These are phyloP conservation scores for Fusarium decemcellulare DNA, from an alignment of 2,329 filamentous ascomycete species.

Conservation along the genomic window DNA sequence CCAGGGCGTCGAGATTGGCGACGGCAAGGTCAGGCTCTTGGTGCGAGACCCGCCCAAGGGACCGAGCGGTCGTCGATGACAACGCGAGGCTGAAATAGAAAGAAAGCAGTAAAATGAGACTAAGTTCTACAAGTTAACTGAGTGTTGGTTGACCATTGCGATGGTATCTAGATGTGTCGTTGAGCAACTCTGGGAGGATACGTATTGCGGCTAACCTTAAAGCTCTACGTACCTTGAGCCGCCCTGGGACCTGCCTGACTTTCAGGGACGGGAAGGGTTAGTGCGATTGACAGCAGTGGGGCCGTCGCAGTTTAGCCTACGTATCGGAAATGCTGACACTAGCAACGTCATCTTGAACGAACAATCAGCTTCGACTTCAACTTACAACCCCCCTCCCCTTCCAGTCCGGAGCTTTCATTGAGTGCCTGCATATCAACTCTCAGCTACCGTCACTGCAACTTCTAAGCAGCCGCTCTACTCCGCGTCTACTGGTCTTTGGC, in stretches of 20 bases:
- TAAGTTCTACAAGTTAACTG: conserved; percentile 32
- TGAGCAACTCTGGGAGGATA: background rate
- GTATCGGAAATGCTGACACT: conserved; percentile 29
- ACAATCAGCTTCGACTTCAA: conserved; percentile 20
- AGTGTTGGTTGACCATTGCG: too few relatives aligned
- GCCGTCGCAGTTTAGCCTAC: conserved; percentile 2
- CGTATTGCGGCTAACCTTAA: too few relatives aligned
- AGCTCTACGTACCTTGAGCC: too few relatives aligned
- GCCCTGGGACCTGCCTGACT: too few relatives aligned
- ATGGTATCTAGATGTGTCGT: background rate
- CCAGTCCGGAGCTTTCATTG: background rate
- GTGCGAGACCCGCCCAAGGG: conserved; percentile 73
- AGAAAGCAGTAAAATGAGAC: conserved; percentile 50
- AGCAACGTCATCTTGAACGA: conserved; percentile 38
- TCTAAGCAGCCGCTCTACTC: background rate
- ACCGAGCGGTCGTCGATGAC: conserved; percentile 64
- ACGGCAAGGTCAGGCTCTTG: conserved; percentile 75
- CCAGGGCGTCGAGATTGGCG: conserved; percentile 77
- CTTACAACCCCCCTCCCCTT: background rate
- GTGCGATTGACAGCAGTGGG: conserved; percentile 19
- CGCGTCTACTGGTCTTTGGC: background rate
- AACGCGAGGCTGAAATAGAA: conserved; percentile 42
- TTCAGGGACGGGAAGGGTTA: conserved; percentile 3
- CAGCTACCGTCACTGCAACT: background rate
- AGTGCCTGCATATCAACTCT: conserved; percentile 2